Evolutionary conservation across 2,329 filamentous ascomycete genomes (phyloP).

Genomic region (Biscogniauxia mediterranea): DNA sequence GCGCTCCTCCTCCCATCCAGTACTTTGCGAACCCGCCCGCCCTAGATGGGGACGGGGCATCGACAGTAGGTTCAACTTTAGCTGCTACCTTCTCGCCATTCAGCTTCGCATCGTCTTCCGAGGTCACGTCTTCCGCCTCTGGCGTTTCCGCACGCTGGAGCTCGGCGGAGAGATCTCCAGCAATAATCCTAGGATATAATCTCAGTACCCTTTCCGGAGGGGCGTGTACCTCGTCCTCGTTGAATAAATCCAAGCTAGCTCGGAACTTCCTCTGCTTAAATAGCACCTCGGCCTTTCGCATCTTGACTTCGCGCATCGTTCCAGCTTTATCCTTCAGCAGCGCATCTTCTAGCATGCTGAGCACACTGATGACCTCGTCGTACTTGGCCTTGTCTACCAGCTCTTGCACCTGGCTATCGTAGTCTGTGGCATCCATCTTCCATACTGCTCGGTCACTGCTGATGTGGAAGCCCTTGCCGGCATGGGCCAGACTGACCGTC

Average conservation of each 20-base stretch:
- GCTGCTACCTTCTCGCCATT: conserved; percentile 31
- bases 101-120: conserved; percentile 37
- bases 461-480: conserved; percentile 92
- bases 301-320: conserved; percentile 81
- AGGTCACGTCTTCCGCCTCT: conserved; percentile 41
- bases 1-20: conserved; percentile 45
- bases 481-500: conserved; percentile 90
- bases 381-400: conserved; percentile 71
- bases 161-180: conserved; percentile 72
- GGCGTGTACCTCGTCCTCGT: conserved; percentile 77
- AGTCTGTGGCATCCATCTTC: conserved; percentile 93
- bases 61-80: conserved; percentile 25
- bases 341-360: conserved; percentile 89
- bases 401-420: conserved; percentile 84
- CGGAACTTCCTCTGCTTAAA: conserved; percentile 83
- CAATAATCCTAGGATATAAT: conserved; percentile 79
- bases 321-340: conserved; percentile 79
- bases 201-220: conserved; percentile 85
- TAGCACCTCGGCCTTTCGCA: conserved; percentile 82
- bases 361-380: conserved; percentile 88
- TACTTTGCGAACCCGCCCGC: conserved; percentile 53
- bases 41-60: conserved; percentile 36
- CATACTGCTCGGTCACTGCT: conserved; percentile 88
- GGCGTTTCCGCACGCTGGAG: conserved; percentile 43
- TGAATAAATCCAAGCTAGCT: conserved; percentile 85